Percentiles rank a stretch among this genome's conserved stretches.
Conservation (phyloP, 1,284 basidiomycete species). For the Spongiforma sp. region DNA sequence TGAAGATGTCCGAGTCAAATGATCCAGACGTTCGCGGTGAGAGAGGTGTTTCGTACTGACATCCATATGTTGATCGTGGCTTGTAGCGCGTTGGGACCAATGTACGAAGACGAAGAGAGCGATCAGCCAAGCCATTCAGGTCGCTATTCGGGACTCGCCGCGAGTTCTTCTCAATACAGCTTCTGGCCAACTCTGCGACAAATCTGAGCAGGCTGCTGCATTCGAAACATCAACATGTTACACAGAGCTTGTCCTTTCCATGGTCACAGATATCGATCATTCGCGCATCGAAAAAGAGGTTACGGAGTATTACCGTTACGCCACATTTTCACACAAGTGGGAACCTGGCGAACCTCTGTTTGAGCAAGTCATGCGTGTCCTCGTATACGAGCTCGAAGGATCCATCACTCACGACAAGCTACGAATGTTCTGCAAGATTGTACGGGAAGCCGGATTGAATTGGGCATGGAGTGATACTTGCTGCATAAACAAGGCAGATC, state of each 20-base stretch:
- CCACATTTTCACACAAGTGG: neutral
- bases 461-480: too few relatives aligned
- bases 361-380: too few relatives aligned
- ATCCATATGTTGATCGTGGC: too few relatives aligned
- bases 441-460: too few relatives aligned
- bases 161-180: neutral
- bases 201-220: neutral
- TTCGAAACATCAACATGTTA: neutral
- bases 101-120: neutral
- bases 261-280: neutral
- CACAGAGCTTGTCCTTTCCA: neutral
- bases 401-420: too few relatives aligned
- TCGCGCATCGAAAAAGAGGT: neutral
- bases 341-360: too few relatives aligned
- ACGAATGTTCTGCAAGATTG: too few relatives aligned
- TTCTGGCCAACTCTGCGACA: neutral
- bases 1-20: neutral
- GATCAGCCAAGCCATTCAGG: neutral
- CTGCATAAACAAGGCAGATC: too few relatives aligned
- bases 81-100: neutral
- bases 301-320: neutral
- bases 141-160: neutral
- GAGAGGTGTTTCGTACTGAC: neutral
- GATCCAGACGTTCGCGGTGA: neutral
- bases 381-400: too few relatives aligned